A percentile compares a stretch with the other conserved stretches of the same genome.
Evolutionary conservation across 345 rosid species (phyloP).

Genomic region (Corchorus capsularis): DNA sequence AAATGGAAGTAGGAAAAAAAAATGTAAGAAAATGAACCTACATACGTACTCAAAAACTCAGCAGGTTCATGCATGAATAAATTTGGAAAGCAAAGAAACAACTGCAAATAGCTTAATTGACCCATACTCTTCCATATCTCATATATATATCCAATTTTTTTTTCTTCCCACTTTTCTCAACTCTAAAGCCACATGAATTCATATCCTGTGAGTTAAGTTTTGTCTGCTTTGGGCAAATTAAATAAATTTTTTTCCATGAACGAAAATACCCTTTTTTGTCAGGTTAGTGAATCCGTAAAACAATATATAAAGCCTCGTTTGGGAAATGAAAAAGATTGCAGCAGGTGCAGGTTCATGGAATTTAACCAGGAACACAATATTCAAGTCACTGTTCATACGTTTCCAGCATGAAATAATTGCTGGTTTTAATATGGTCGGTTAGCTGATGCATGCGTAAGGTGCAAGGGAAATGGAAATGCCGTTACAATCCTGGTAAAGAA

Average conservation of each 20-base stretch:
- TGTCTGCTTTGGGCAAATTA: neutral
- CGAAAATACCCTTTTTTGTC: neutral
- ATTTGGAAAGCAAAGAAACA: neutral
- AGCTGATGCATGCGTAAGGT: neutral
- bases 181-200: conserved; percentile 12
- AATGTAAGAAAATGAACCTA: neutral
- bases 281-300: neutral
- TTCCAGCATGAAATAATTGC: neutral
- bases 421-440: neutral
- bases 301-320: neutral
- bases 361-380: neutral
- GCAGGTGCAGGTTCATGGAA: neutral
- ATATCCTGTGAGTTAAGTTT: neutral
- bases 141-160: neutral
- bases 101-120: neutral
- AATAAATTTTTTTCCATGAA: no score
- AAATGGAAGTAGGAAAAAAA: neutral
- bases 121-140: neutral
- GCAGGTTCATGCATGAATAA: conserved; percentile 43
- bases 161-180: neutral
- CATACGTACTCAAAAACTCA: conserved; percentile 11
- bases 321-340: neutral
- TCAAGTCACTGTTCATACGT: neutral
- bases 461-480: neutral
- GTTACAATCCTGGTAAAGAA: neutral